phyloP scores from a whole-genome alignment of 306 rosid species.

The Vigna radiata region DNA sequence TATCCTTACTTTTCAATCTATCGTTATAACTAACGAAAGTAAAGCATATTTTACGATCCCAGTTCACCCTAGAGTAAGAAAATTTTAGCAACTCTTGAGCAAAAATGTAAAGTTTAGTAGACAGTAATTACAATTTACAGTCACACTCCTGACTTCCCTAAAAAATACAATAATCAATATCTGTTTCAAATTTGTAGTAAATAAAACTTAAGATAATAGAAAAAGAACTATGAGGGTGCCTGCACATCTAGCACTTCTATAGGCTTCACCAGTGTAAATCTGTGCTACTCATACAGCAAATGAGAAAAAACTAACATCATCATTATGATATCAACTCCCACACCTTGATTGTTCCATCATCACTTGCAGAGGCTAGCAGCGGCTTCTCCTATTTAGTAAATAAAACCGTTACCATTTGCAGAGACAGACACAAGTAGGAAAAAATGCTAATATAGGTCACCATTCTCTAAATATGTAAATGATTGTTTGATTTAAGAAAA shows the following conservation, averaged over 20 bases:
- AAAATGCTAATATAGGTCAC: slow-evolving; percentile 24
- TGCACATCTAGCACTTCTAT: slow-evolving; percentile 39
- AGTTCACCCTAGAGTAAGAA: slow-evolving; percentile 8
- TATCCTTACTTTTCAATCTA: slow-evolving; percentile 9
- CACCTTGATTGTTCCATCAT: slow-evolving; percentile 83
- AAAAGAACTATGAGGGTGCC: slow-evolving; percentile 42
- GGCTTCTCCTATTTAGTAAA: slow-evolving; percentile 66
- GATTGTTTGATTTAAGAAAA: not conserved
- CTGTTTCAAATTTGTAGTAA: slow-evolving; percentile 13
- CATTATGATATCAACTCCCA: slow-evolving; percentile 78
- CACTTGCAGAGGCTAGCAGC: slow-evolving; percentile 85
- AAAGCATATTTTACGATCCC: slow-evolving; percentile 10
- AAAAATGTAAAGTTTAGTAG: slow-evolving; percentile 35
- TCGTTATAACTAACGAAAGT: not conserved
- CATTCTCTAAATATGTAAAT: slow-evolving; percentile 25
- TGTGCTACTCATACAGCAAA: slow-evolving; percentile 46
- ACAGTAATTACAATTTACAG: slow-evolving; percentile 43
- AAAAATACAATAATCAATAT: slow-evolving; percentile 33
- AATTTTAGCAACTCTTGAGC: slow-evolving; percentile 26
- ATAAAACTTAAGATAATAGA: slow-evolving; percentile 11
- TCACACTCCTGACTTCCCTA: slow-evolving; percentile 30
- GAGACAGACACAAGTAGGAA: slow-evolving; percentile 32
- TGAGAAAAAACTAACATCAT: slow-evolving; percentile 46
- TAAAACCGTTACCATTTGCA: slow-evolving; percentile 22
- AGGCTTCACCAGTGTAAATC: slow-evolving; percentile 42